Base-by-base conservation (phyloP, 768 basidiomycete genomes). In the Cytidiella melzeri region DNA sequence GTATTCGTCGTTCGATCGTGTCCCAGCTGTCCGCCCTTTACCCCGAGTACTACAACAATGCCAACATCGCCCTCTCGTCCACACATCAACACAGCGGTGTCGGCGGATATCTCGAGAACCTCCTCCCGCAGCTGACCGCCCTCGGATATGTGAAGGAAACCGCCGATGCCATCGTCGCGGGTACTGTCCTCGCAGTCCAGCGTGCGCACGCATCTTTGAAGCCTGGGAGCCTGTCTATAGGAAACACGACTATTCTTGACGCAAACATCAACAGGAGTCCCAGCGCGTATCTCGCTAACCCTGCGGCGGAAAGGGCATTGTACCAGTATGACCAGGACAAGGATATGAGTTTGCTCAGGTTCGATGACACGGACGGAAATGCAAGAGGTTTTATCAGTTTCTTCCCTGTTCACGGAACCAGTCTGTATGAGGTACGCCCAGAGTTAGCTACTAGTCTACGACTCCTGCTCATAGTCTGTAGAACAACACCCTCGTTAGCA, bases 401-500 rank as follows among this genome's bases (percentile, higher is more conserved):
- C 67, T 89, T 83, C 62, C 70, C 87, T 1, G 87, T 90, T 0
- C 88, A 90, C 63, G 85, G 86, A 1, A 90, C 87, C 13, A 86
- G 84, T 54, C 57, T 88, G n/a, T 89, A 88, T 57, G 73, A 81
- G 68, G 87, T 87, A 54, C 20, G 61, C 50, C 10, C 5, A n/a
- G n/a, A n/a, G n/a, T n/a, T n/a, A n/a, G n/a, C n/a, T n/a, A 34
- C 6, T 28, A 15, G 23, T n/a, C 11, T 18, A 27, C 26, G 18
- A 38, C 4, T 18, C n/a, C n/a, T n/a, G n/a, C n/a, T n/a, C n/a
- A n/a, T n/a, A n/a, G n/a, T n/a, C n/a, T n/a, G 23, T 54, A 88
- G 84, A 91, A 90, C 61, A 90, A 88, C 54, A 88, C 87, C 1
- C 69, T 89, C n/a, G 76, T 90, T 25, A 88, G 85, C 63, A 66